Evolutionary conservation across 179 eudicot species (phyloP), one percentile per base, ranked within the genome.

Genomic region (Amaranthus tricolor): DNA sequence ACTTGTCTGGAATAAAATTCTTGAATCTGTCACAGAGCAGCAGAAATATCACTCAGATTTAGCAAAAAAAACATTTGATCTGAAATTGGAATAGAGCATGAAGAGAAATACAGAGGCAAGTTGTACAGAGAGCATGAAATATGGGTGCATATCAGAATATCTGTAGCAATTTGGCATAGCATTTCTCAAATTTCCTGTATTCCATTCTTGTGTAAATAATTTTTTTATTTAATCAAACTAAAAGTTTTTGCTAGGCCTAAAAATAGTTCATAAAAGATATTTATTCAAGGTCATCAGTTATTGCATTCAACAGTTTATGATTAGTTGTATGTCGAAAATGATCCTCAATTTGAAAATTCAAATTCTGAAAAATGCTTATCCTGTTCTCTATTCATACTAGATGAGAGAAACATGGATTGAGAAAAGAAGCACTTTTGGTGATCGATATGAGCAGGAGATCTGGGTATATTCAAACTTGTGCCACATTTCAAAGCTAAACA

Each of bases 1-100:
- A 88, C 80, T 90, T 92, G 66, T 81, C 88, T 49, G 96, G 98
- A 49, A 94, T 76, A 75, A 83, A 94, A 40, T 88, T 89, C 89
- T 90, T 92, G 83, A 92, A 94, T 77, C 97, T 92, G 94, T 62
- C 66, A 51, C 59, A 59, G 62, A 9, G 78, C 50, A 76, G 69
- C 62, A 67, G 68, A 74, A 63, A 13, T 70, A 52, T 72, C 58
- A 66, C 52, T 21, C 16, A 40, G 56, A 31, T n/a, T 17, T 49
- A 31, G 17, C 1, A 73, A 40, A 74, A 40, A 73, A 7, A 75
- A 20, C 49, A 44, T 57, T n/a, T 19, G 19, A 51, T 53, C 14
- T n/a, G 40, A 73, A 50, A 40, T 24, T 62, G 31, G 59, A 45
- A 52, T 14, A 7, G 48, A 68, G 19, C 9, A 68, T 21, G 59